Conservation (phyloP, 1,284 basidiomycete genomes). For the Rhodotorula sp. region DNA sequence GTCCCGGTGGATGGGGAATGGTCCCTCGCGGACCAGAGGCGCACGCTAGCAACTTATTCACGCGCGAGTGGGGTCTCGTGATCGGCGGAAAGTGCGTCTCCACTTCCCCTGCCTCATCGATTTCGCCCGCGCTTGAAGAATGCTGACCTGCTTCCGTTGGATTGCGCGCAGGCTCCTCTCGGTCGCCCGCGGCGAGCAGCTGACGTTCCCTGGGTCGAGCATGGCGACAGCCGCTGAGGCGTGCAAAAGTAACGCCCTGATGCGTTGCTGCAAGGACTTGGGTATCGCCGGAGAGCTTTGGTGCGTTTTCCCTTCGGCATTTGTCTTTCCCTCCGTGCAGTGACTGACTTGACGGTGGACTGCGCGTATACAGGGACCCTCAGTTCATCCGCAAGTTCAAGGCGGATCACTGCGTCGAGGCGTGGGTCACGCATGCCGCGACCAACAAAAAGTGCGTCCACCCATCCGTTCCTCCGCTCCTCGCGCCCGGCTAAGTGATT, state of each 20-base stretch:
- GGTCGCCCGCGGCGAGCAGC: conserved; percentile 91
- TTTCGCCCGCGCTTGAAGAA: neutral
- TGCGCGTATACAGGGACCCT: conserved; percentile 68
- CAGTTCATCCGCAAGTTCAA: conserved; percentile 94
- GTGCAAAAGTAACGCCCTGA: conserved; percentile 93
- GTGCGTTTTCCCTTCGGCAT: conserved; percentile 55
- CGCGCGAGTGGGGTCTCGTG: conserved; percentile 90
- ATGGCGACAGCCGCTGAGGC: conserved; percentile 92
- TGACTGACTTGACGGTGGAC: neutral
- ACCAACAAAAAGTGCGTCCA: conserved; percentile 82
- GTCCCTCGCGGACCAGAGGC: conserved; percentile 90
- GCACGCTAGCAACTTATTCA: conserved; percentile 83
- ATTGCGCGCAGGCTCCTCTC: conserved; percentile 70
- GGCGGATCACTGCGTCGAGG: conserved; percentile 75
- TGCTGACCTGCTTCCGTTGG: neutral
- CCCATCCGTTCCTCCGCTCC: neutral
- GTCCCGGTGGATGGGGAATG: conserved; percentile 95
- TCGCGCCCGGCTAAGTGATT: neutral
- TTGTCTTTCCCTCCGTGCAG: neutral
- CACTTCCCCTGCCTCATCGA: no score
- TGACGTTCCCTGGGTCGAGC: conserved; percentile 89
- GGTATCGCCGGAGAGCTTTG: conserved; percentile 96
- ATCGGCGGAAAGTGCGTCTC: conserved; percentile 76
- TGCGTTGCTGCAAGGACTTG: conserved; percentile 97
- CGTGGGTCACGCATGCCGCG: conserved; percentile 74